Evolutionary conservation across 2,329 filamentous ascomycete genomes (phyloP).

Genomic region (Ophiosphaerella korrae): DNA sequence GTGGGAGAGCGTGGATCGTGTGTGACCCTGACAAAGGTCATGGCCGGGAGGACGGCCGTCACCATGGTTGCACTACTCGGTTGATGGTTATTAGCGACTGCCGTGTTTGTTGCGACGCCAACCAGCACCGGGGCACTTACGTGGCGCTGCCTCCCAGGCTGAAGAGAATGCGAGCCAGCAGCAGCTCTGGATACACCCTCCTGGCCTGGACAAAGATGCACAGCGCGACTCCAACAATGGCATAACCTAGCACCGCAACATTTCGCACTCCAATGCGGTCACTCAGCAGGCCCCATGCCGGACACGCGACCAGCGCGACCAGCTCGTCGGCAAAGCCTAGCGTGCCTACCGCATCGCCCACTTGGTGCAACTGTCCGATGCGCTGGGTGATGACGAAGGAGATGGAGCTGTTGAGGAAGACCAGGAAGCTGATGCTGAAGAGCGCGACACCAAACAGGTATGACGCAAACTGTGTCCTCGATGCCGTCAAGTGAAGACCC

Average conservation of each 20-base stretch:
- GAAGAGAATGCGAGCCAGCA: slow-evolving; percentile 84
- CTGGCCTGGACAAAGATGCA: slow-evolving; percentile 81
- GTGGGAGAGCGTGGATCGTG: slow-evolving; percentile 33
- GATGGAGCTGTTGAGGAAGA: slow-evolving; percentile 84
- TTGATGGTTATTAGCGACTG: slow-evolving; percentile 13
- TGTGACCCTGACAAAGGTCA: slow-evolving; percentile 52
- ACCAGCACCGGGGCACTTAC: slow-evolving; percentile 49
- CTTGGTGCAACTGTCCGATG: slow-evolving; percentile 72
- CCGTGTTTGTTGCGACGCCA: not conserved
- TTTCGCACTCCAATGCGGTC: slow-evolving; percentile 75
- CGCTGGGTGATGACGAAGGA: slow-evolving; percentile 86
- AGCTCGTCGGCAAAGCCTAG: slow-evolving; percentile 85
- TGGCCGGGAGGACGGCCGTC: slow-evolving; percentile 84
- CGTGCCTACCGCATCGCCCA: slow-evolving; percentile 82
- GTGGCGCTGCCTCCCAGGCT: slow-evolving; percentile 89
- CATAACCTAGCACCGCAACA: slow-evolving; percentile 74
- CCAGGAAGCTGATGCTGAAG: slow-evolving; percentile 87
- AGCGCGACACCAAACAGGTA: slow-evolving; percentile 83
- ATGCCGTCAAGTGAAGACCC: slow-evolving; percentile 59
- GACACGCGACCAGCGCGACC: slow-evolving; percentile 79
- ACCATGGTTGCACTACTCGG: slow-evolving; percentile 79
- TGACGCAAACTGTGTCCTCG: slow-evolving; percentile 63
- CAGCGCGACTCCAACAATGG: slow-evolving; percentile 77
- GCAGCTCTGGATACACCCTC: slow-evolving; percentile 86
- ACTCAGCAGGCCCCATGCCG: slow-evolving; percentile 77